These are phyloP conservation scores for Cytospora piceae DNA, from an alignment of 2,329 filamentous ascomycete species.

Conservation along the genomic window DNA sequence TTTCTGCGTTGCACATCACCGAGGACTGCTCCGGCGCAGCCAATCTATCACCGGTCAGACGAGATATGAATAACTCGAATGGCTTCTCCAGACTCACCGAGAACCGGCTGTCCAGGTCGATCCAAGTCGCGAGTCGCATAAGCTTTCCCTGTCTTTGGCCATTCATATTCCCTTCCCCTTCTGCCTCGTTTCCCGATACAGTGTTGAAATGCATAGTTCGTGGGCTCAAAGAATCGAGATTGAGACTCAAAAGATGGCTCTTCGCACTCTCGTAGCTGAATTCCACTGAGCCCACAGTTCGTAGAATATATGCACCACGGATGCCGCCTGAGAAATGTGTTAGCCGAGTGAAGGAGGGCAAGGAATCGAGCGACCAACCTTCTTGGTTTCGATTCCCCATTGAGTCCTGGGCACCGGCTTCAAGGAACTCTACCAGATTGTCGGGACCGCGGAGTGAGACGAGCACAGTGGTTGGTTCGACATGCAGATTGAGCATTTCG, in stretches of 20 bases:
- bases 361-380: conserved; percentile 30
- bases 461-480: conserved; percentile 60
- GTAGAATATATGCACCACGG: conserved; percentile 56
- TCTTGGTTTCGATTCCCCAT: conserved; percentile 34
- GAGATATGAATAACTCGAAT: neutral
- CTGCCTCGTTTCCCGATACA: conserved; percentile 36
- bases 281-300: conserved; percentile 70
- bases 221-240: conserved; percentile 51
- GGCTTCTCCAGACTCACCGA: conserved; percentile 54
- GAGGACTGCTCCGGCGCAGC: conserved; percentile 88
- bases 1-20: conserved; percentile 73
- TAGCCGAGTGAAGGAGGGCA: neutral
- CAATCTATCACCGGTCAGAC: conserved; percentile 53
- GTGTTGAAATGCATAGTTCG: conserved; percentile 63
- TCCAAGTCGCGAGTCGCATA: conserved; percentile 68
- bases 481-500: conserved; percentile 61
- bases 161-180: conserved; percentile 46
- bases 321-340: conserved; percentile 39
- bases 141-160: conserved; percentile 62
- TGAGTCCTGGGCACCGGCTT: conserved; percentile 40
- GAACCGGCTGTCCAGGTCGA: conserved; percentile 74
- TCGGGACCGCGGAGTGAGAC: conserved; percentile 53
- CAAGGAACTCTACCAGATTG: conserved; percentile 43
- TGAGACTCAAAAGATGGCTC: conserved; percentile 65
- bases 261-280: conserved; percentile 72